Conservation (phyloP, 1,139 yeast genomes). For the Candida gigantensis region DNA sequence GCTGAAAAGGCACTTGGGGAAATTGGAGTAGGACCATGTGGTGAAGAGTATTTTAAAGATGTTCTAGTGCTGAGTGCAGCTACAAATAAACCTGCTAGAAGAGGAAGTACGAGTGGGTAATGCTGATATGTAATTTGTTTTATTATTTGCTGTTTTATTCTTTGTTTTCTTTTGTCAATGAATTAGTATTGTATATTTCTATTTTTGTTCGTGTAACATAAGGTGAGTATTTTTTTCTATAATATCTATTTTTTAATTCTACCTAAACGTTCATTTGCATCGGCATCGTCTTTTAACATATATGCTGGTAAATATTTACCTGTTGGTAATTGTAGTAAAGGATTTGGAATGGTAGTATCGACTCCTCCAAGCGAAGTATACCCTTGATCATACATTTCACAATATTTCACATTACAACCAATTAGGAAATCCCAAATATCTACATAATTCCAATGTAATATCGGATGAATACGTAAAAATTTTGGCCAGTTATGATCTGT, state of each 20-base stretch:
- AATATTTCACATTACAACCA: slow-evolving; percentile 56
- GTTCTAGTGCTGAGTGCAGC: slow-evolving; percentile 37
- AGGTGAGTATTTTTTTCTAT: no score
- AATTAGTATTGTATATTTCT: neutral
- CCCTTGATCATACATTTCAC: slow-evolving; percentile 71
- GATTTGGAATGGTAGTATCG: slow-evolving; percentile 65
- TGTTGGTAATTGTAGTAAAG: slow-evolving; percentile 41
- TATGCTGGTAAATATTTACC: slow-evolving; percentile 62
- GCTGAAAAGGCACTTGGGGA: slow-evolving; percentile 78
- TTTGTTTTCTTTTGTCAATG: neutral
- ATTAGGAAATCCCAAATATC: slow-evolving; percentile 75
- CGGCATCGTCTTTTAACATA: slow-evolving; percentile 56
- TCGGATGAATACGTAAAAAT: slow-evolving; percentile 77
- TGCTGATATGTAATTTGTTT: neutral
- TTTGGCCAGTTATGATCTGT: slow-evolving; percentile 92
- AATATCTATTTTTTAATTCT: slow-evolving; percentile 19
- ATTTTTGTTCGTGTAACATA: no score
- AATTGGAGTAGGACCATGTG: slow-evolving; percentile 80
- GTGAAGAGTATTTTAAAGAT: slow-evolving; percentile 47
- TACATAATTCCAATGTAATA: slow-evolving; percentile 75
- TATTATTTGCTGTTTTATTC: slow-evolving; percentile 1
- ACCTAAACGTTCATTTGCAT: slow-evolving; percentile 54
- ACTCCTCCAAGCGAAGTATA: slow-evolving; percentile 83
- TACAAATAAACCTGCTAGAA: slow-evolving; percentile 24
- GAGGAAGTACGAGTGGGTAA: slow-evolving; percentile 19